Evolutionary conservation across 2,329 filamentous ascomycete species (phyloP).

Genomic region (Fusarium pseudonygamai): DNA sequence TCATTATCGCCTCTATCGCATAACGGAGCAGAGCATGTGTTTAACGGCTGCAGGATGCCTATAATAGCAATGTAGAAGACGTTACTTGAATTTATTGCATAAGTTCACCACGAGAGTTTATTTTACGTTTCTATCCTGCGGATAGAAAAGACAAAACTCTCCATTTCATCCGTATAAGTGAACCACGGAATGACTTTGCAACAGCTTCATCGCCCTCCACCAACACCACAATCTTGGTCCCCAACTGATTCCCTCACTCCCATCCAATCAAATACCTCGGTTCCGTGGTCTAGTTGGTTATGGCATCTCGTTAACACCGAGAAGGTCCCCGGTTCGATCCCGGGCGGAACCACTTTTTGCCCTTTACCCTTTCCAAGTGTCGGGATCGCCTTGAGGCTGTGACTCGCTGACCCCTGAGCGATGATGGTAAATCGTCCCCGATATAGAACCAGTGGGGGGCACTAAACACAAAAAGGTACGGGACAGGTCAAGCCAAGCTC

Average conservation of each 20-base stretch:
- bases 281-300: conserved; percentile 23
- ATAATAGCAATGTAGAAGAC: background rate
- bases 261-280: background rate
- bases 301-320: conserved; percentile 23
- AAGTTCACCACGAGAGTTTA: background rate
- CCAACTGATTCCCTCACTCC: fast-evolving
- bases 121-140: no score
- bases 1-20: background rate
- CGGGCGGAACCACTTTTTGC: conserved; percentile 8
- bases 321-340: conserved; percentile 22
- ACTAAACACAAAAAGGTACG: conserved; percentile 6
- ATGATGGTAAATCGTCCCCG: conserved; percentile 17
- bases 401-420: conserved; percentile 17
- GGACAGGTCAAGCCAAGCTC: conserved; percentile 6
- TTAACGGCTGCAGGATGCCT: background rate
- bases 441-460: conserved; percentile 17
- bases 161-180: background rate
- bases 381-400: conserved; percentile 8
- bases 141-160: background rate
- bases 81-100: background rate
- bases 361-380: background rate
- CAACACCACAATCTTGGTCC: background rate
- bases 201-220: background rate
- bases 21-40: background rate
- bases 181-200: background rate